phyloP scores from a whole-genome alignment of 176 grass and related monocot genomes.

The Cenchrus fungigraminus region DNA sequence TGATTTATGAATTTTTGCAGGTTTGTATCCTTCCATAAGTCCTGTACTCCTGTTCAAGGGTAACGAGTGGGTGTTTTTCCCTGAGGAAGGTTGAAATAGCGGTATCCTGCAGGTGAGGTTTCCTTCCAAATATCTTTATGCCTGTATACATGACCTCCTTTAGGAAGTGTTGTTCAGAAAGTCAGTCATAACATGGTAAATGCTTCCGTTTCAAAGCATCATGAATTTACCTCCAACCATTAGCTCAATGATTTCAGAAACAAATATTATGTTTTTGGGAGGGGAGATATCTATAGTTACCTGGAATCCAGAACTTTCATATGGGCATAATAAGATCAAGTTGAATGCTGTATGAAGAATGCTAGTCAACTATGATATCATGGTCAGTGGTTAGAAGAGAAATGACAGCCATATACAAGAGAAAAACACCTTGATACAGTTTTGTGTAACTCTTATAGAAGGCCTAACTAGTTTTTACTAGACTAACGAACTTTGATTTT shows the following conservation, averaged over 20 bases:
- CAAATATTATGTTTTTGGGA: background rate
- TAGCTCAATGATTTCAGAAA: background rate
- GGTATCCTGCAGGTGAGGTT: background rate
- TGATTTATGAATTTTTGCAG: conserved; percentile 7
- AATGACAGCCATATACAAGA: background rate
- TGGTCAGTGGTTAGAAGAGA: background rate
- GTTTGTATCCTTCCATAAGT: conserved; percentile 1
- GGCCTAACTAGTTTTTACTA: background rate
- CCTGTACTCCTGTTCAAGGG: background rate
- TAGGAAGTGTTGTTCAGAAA: background rate
- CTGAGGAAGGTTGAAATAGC: no score
- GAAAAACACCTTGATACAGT: background rate
- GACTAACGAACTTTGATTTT: background rate
- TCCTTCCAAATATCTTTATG: conserved; percentile 1
- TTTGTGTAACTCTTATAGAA: conserved; percentile 18
- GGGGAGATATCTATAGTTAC: background rate
- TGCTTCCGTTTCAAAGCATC: background rate
- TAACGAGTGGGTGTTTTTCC: background rate
- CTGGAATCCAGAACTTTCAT: background rate
- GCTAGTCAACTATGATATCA: conserved; percentile 6
- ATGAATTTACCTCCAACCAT: conserved; percentile 19
- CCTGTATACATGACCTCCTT: background rate
- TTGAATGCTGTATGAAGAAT: background rate
- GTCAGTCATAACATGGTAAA: conserved; percentile 7
- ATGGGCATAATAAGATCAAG: background rate